phyloP scores from a whole-genome alignment of 805 yeast species.

The Diddensiella transvaalensis region DNA sequence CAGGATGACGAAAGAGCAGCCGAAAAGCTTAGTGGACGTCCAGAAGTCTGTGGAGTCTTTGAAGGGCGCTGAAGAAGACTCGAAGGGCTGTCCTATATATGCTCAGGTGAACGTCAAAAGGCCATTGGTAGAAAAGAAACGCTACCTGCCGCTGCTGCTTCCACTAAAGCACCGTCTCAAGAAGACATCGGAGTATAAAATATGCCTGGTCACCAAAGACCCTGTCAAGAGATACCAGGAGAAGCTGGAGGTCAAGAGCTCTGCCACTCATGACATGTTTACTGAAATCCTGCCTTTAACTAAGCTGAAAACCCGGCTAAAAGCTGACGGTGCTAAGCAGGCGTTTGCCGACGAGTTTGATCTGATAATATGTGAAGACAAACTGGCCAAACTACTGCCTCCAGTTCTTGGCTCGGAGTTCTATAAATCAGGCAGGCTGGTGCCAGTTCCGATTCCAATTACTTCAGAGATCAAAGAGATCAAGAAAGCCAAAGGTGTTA shows the following conservation, averaged over 20 bases:
- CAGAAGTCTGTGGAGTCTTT: too few species aligned
- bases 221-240: constrained; percentile 58
- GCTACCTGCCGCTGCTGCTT: constrained; percentile 20
- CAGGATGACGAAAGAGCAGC: too few species aligned
- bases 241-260: constrained; percentile 43
- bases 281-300: constrained; percentile 58
- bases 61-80: too few species aligned
- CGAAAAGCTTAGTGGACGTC: too few species aligned
- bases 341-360: constrained; percentile 49
- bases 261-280: constrained; percentile 59
- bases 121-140: constrained; percentile 5
- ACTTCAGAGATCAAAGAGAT: constrained; percentile 4
- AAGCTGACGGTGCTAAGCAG: constrained; percentile 45
- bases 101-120: constrained; percentile 18
- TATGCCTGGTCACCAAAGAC: constrained; percentile 61
- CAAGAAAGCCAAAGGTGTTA: constrained; percentile 32
- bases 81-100: too few species aligned
- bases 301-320: constrained; percentile 47
- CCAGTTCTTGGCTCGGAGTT: constrained; percentile 56
- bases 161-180: constrained; percentile 21
- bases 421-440: constrained; percentile 58
- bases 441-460: constrained; percentile 55
- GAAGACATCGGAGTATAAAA: constrained; percentile 15
- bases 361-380: constrained; percentile 62
- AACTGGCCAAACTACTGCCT: constrained; percentile 61